These are phyloP conservation scores for Rhizopus stolonifer DNA, from an alignment of 371 early-diverging fungal species.

Conservation along the genomic window DNA sequence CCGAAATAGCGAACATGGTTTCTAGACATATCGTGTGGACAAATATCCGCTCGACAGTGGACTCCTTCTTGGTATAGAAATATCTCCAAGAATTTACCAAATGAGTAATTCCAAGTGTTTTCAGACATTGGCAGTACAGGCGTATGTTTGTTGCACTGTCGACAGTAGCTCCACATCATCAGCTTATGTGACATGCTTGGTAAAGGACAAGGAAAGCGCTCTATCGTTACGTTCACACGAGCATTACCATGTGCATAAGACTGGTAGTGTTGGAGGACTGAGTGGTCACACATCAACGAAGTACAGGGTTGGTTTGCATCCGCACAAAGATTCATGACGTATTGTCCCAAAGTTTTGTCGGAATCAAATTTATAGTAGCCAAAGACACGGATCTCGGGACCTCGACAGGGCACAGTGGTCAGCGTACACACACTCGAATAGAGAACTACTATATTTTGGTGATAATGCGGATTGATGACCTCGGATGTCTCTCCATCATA, in stretches of 20 bases:
- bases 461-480: slow-evolving; percentile 66
- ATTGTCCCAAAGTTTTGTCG: slow-evolving; percentile 89
- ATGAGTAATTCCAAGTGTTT: slow-evolving; percentile 91
- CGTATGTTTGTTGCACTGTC: slow-evolving; percentile 68
- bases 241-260: slow-evolving; percentile 87
- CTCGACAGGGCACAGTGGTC: slow-evolving; percentile 73
- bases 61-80: slow-evolving; percentile 78
- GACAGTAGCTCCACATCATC: slow-evolving; percentile 92
- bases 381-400: slow-evolving; percentile 78
- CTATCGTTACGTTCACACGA: slow-evolving; percentile 77
- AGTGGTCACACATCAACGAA: slow-evolving; percentile 70
- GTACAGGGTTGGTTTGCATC: slow-evolving; percentile 70
- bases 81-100: slow-evolving; percentile 95
- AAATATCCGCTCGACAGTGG: slow-evolving; percentile 71
- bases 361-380: slow-evolving; percentile 77
- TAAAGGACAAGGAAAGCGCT: slow-evolving; percentile 64
- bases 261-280: slow-evolving; percentile 77
- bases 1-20: slow-evolving; percentile 87
- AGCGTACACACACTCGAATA: slow-evolving; percentile 70
- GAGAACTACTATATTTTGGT: slow-evolving; percentile 75
- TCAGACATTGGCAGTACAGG: slow-evolving; percentile 83
- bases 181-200: slow-evolving; percentile 76
- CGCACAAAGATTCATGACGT: slow-evolving; percentile 79
- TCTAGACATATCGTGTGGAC: slow-evolving; percentile 81
- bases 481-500: slow-evolving; percentile 60